Base-by-base conservation (phyloP, 169 alveolate genomes). In the Cryptosporidium xiaoi region DNA sequence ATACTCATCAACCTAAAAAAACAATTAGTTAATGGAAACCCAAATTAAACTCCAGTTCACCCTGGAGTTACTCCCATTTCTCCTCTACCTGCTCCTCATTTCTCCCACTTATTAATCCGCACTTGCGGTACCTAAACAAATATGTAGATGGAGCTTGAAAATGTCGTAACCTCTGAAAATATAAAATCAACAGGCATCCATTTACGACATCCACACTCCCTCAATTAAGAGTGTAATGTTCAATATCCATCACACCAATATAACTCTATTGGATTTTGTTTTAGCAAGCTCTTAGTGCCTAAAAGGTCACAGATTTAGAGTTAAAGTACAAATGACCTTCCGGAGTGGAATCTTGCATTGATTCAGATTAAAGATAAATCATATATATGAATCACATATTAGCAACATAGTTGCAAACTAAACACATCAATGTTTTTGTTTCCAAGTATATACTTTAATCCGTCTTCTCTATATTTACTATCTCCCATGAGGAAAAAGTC, bases 1-100 rank as follows among this genome's bases (percentile, higher is more conserved):
- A n/a, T 92, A 93, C 66, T 71, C 94, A 58, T 94, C 96, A 29
- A 95, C 92, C 93, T 77, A 48, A 62, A 27, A 58, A 36, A 44
- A 71, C 15, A n/a, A 60, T 66, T 34, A 55, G 2, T 20, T 27
- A 13, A 10, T 7, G 12, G 2, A 20, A 20, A 13, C 34, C 2
- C 24, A 55, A 13, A 55, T 0, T 7, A 27, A 55, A 53, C 31
- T n/a, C 24, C 12, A 6, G 64, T 55, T 24, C 27, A 0, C 27
- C 27, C 27, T 24, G 27, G 27, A 24, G 0, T 24, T 24, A 24
- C 27, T 24, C 27, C 27, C 27, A 24, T 24, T 24, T 24, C 27
- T 24, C 27, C 27, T 24, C 27, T 24, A 24, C 27, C 0, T 24
- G 27, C 27, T 24, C 27, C 27, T 24, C 27, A 24, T 24, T 24